A percentile compares a stretch with the other conserved stretches of the same genome.
Evolutionary conservation across 305 asterid genomes (phyloP).

Genomic region (Coffea humblotiana): DNA sequence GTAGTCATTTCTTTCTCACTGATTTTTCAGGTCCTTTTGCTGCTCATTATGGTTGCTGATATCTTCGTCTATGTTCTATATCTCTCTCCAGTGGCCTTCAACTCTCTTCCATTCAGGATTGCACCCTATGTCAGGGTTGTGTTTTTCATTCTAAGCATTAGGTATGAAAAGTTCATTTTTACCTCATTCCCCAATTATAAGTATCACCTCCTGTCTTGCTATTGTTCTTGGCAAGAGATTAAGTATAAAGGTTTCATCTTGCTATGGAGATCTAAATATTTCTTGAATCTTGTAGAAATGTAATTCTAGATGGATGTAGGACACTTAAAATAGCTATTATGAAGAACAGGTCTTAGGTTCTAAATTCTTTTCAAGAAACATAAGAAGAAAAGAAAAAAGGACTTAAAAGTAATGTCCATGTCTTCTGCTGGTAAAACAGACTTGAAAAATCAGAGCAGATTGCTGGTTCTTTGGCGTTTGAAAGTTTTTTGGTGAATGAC

Average conservation of each 20-base stretch:
- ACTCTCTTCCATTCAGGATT: slow-evolving; percentile 75
- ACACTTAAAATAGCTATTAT: not conserved
- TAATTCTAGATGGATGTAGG: slow-evolving; percentile 1
- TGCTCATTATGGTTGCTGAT: slow-evolving; percentile 69
- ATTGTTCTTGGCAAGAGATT: not conserved
- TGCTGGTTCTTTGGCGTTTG: not conserved
- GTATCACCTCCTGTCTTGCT: not conserved
- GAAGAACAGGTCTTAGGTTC: not conserved
- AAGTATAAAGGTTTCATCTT: not conserved
- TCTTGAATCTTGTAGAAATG: not conserved
- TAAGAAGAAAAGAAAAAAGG: not conserved
- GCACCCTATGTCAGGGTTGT: slow-evolving; percentile 88
- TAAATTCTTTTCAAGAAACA: not conserved
- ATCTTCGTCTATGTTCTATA: slow-evolving; percentile 50
- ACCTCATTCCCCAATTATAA: slow-evolving; percentile 13
- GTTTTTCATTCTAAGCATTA: slow-evolving; percentile 65
- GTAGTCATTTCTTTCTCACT: slow-evolving; percentile 9
- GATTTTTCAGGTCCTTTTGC: slow-evolving; percentile 59
- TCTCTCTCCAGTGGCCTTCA: slow-evolving; percentile 67
- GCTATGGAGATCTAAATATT: not conserved
- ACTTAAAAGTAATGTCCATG: not conserved
- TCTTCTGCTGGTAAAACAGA: not conserved
- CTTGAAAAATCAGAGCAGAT: not conserved
- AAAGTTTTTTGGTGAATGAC: not conserved
- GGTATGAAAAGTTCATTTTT: slow-evolving; percentile 38